These are phyloP conservation scores for Myriangium duriaei DNA, from an alignment of 2,329 filamentous ascomycete genomes.

Conservation along the genomic window DNA sequence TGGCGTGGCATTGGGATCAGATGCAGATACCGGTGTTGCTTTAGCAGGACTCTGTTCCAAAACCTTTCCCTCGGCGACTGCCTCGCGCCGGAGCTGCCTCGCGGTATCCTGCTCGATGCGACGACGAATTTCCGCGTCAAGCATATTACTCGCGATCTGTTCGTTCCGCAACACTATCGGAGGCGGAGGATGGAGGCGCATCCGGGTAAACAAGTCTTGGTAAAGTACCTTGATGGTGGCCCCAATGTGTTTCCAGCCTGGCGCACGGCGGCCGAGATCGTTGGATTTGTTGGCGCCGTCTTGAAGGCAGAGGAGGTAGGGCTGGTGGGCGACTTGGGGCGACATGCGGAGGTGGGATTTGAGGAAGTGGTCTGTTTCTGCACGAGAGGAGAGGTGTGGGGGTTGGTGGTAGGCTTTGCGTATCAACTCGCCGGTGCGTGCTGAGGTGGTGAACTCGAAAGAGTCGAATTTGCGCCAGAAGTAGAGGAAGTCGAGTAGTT, in stretches of 20 bases:
- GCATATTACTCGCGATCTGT: neutral
- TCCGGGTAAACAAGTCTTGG: neutral
- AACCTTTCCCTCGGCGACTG: neutral
- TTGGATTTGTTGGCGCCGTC: slow-evolving; percentile 47
- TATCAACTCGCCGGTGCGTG: slow-evolving; percentile 36
- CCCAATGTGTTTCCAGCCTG: slow-evolving; percentile 38
- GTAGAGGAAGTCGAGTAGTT: slow-evolving; percentile 37
- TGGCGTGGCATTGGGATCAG: neutral
- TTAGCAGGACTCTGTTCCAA: neutral
- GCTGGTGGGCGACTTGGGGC: slow-evolving; percentile 18
- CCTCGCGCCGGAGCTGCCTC: neutral
- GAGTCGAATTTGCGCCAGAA: slow-evolving; percentile 40
- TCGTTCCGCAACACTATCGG: neutral
- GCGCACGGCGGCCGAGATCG: slow-evolving; percentile 41
- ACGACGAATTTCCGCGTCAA: neutral
- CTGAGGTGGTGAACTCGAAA: slow-evolving; percentile 34
- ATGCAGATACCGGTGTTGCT: neutral
- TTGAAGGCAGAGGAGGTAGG: slow-evolving; percentile 40
- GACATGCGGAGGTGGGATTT: slow-evolving; percentile 12
- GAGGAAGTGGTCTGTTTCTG: slow-evolving; percentile 1
- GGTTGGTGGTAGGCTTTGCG: slow-evolving; percentile 16
- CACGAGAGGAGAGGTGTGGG: slow-evolving; percentile 19
- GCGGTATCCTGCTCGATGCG: neutral
- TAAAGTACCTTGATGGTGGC: slow-evolving; percentile 24
- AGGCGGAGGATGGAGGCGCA: neutral